These are phyloP conservation scores for Arabidopsis hybrid DNA, from an alignment of 441 rosid species.

Conservation along the genomic window DNA sequence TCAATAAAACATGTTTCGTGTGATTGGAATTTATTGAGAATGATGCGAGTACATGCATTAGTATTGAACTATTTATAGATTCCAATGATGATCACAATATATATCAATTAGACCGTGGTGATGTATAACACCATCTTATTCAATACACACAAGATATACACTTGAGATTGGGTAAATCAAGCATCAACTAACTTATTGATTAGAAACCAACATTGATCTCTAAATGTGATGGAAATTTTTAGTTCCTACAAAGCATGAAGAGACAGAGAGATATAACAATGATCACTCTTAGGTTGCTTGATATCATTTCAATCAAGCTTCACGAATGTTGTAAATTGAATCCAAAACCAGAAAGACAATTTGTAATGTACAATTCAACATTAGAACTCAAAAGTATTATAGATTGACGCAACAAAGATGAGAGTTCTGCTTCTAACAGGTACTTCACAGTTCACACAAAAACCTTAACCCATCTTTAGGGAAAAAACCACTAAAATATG, in stretches of 20 bases:
- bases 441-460: too few relatives aligned
- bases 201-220: not conserved
- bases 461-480: too few relatives aligned
- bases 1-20: not conserved
- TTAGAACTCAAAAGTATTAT: too few relatives aligned
- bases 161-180: not conserved
- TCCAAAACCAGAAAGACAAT: not conserved
- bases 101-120: not conserved
- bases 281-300: not conserved
- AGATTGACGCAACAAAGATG: too few relatives aligned
- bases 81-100: not conserved
- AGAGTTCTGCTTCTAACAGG: too few relatives aligned
- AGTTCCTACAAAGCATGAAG: too few relatives aligned
- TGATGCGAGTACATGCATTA: not conserved
- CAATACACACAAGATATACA: too few relatives aligned
- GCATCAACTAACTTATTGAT: not conserved
- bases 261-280: too few relatives aligned
- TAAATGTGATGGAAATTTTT: too few relatives aligned
- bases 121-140: not conserved
- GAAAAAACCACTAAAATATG: too few relatives aligned
- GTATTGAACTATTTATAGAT: too few relatives aligned
- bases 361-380: too few relatives aligned
- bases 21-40: not conserved
- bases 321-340: not conserved
- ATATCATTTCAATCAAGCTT: not conserved